These are phyloP conservation scores for Thelonectria discophora DNA, from an alignment of 2,329 filamentous ascomycete genomes.

Conservation along the genomic window DNA sequence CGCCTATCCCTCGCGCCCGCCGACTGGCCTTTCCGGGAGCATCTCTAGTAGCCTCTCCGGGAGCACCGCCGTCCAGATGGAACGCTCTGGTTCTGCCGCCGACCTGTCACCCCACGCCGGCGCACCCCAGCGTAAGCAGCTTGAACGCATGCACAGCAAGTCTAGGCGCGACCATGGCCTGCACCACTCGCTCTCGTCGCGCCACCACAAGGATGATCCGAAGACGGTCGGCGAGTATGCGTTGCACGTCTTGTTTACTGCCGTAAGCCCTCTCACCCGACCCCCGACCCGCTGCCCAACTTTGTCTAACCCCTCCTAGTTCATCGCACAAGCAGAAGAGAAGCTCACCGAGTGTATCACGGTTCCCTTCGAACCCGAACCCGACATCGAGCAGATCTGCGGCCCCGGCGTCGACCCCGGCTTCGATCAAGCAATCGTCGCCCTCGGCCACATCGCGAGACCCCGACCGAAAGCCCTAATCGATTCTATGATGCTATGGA, in stretches of 20 bases:
- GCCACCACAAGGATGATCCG: constrained; percentile 75
- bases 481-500: constrained; percentile 98
- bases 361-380: constrained; percentile 80
- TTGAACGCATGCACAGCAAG: constrained; percentile 72
- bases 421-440: constrained; percentile 94
- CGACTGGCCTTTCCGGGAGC: constrained; percentile 58
- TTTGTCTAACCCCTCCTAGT: constrained; percentile 57
- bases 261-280: constrained; percentile 60
- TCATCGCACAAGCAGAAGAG: constrained; percentile 95
- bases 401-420: constrained; percentile 86
- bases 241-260: constrained; percentile 93
- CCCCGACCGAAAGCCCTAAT: constrained; percentile 95
- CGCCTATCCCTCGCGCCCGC: constrained; percentile 51
- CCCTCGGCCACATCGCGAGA: constrained; percentile 92
- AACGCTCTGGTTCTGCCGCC: constrained; percentile 57
- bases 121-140: constrained; percentile 58
- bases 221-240: constrained; percentile 99
- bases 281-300: background rate
- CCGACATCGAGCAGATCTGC: constrained; percentile 87
- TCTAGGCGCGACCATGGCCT: constrained; percentile 76
- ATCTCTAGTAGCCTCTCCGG: constrained; percentile 54
- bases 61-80: constrained; percentile 45
- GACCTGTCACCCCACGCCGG: constrained; percentile 56
- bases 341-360: constrained; percentile 91
- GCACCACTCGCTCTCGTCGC: constrained; percentile 79